Evolutionary conservation across 345 rosid species (phyloP).

Genomic region (Raphanus raphanistrum): DNA sequence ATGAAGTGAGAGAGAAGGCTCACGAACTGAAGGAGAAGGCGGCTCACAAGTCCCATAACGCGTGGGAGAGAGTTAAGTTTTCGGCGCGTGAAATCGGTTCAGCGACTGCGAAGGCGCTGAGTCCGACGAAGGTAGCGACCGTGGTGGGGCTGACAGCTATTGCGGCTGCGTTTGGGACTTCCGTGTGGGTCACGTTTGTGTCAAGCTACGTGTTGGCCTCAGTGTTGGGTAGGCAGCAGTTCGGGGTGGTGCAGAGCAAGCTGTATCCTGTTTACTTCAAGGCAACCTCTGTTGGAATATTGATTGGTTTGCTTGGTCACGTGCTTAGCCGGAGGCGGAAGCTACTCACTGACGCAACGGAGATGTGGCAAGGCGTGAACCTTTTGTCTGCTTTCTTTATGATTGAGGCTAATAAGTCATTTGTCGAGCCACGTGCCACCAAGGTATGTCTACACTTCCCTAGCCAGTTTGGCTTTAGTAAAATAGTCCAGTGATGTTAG

Average conservation of each 20-base stretch:
- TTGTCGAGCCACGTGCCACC: slow-evolving; percentile 71
- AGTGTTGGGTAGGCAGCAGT: slow-evolving; percentile 63
- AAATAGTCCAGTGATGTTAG: neutral
- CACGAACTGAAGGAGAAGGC: slow-evolving; percentile 29
- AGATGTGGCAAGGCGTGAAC: slow-evolving; percentile 56
- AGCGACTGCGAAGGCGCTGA: neutral
- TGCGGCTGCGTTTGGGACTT: slow-evolving; percentile 59
- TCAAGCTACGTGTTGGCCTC: slow-evolving; percentile 60
- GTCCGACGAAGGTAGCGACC: slow-evolving; percentile 30
- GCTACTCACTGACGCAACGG: slow-evolving; percentile 39
- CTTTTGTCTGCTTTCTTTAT: slow-evolving; percentile 47
- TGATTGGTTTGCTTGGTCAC: slow-evolving; percentile 58
- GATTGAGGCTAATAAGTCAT: slow-evolving; percentile 54
- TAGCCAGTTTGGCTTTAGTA: neutral
- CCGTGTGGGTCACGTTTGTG: slow-evolving; percentile 76
- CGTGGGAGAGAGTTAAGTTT: slow-evolving; percentile 24
- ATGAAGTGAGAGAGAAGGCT: slow-evolving; percentile 25
- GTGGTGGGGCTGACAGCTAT: slow-evolving; percentile 51
- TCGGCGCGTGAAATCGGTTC: slow-evolving; percentile 15
- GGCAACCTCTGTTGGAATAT: slow-evolving; percentile 45
- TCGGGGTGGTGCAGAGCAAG: slow-evolving; percentile 80
- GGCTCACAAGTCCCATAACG: neutral
- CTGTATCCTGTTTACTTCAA: slow-evolving; percentile 70
- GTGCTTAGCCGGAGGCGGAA: slow-evolving; percentile 36
- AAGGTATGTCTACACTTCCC: slow-evolving; percentile 45